Percentiles rank a stretch among this genome's conserved stretches.
These are phyloP conservation scores for Penicillium bovifimosum DNA, from an alignment of 495 filamentous ascomycete species.

Conservation along the genomic window DNA sequence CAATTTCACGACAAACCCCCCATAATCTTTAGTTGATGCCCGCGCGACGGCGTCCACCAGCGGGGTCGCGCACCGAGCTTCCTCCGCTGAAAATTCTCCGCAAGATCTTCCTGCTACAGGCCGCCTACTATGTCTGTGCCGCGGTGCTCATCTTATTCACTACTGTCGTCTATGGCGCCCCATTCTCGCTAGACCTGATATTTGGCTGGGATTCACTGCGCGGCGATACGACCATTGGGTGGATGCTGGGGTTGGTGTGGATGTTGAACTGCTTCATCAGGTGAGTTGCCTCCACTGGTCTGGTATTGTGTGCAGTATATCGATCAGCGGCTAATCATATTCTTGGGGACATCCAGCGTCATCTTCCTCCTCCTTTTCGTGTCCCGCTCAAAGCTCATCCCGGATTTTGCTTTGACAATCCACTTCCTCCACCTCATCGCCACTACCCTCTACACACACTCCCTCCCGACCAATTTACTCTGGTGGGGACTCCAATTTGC, in stretches of 20 bases:
- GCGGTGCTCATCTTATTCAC: slow-evolving; percentile 82
- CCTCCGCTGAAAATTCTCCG: slow-evolving; percentile 77
- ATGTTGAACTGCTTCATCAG: slow-evolving; percentile 68
- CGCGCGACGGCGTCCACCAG: slow-evolving; percentile 69
- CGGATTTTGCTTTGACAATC: slow-evolving; percentile 87
- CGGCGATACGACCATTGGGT: slow-evolving; percentile 87
- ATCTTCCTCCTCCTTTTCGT: slow-evolving; percentile 75
- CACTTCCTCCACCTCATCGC: slow-evolving; percentile 81
- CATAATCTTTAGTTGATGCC: slow-evolving; percentile 51
- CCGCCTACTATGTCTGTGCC: slow-evolving; percentile 72
- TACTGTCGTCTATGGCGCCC: slow-evolving; percentile 69
- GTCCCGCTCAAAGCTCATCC: slow-evolving; percentile 81
- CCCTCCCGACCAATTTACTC: slow-evolving; percentile 65
- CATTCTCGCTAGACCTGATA: slow-evolving; percentile 65
- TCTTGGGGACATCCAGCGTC: slow-evolving; percentile 32
- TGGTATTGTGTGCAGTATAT: neutral
- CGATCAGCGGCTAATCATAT: neutral
- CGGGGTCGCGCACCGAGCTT: slow-evolving; percentile 74
- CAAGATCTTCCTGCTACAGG: slow-evolving; percentile 84
- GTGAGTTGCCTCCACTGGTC: slow-evolving; percentile 44
- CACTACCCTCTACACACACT: slow-evolving; percentile 67
- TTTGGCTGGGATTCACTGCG: slow-evolving; percentile 77
- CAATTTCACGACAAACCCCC: neutral
- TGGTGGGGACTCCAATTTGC: slow-evolving; percentile 83
- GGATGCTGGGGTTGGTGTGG: slow-evolving; percentile 87